Conservation (phyloP, 202 grass and related monocot species). For the Schoenoplectus triqueter region DNA sequence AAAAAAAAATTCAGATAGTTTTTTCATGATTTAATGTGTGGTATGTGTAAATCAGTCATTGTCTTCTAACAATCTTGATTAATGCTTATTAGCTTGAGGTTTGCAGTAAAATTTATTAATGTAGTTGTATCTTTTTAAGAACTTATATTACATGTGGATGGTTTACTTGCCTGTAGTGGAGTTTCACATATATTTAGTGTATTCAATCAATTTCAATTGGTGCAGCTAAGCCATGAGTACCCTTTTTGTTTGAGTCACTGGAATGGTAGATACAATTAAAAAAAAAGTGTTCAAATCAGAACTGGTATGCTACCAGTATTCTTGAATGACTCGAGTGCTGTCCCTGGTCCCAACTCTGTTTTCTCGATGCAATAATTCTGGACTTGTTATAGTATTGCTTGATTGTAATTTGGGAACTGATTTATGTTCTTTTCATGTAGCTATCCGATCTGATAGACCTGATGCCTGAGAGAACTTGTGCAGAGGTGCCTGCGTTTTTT, state of each 20-base stretch:
- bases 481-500: slow-evolving; percentile 33
- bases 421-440: slow-evolving; percentile 43
- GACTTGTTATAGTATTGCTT: slow-evolving; percentile 4
- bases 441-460: slow-evolving; percentile 56
- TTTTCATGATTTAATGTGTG: background rate
- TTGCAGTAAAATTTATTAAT: background rate
- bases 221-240: background rate
- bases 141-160: background rate
- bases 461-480: slow-evolving; percentile 53
- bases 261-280: background rate
- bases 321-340: background rate
- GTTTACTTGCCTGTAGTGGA: background rate
- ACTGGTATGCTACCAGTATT: background rate
- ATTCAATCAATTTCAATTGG: background rate
- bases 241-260: background rate
- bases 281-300: slow-evolving; percentile 1
- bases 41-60: background rate
- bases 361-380: background rate
- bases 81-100: background rate
- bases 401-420: slow-evolving; percentile 6
- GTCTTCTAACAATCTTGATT: background rate
- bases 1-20: background rate
- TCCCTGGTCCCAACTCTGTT: background rate
- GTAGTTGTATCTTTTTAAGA: background rate
- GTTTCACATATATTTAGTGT: background rate